Percentiles rank a stretch among this genome's conserved stretches.
These are phyloP conservation scores for Penicillium polonicum DNA, from an alignment of 2,329 filamentous ascomycete genomes.

Conservation along the genomic window DNA sequence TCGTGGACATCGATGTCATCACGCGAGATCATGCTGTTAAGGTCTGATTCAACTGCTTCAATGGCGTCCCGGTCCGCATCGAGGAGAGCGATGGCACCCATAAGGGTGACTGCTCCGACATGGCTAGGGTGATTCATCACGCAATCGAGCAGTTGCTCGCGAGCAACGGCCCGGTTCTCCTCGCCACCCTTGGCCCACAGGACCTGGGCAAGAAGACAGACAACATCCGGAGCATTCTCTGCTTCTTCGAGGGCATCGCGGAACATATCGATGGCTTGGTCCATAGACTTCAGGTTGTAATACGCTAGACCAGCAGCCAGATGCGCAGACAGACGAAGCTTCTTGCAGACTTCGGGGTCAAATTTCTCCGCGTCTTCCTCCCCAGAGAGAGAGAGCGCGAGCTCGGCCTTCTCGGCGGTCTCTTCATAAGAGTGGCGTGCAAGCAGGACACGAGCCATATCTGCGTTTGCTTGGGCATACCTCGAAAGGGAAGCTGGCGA, in stretches of 20 bases:
- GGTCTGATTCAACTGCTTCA: constrained; percentile 75
- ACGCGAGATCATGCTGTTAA: constrained; percentile 69
- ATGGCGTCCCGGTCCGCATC: constrained; percentile 76
- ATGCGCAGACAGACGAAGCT: constrained; percentile 77
- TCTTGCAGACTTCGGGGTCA: constrained; percentile 60
- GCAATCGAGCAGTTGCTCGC: constrained; percentile 75
- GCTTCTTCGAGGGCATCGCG: constrained; percentile 76
- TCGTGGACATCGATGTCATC: constrained; percentile 63
- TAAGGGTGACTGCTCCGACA: constrained; percentile 72
- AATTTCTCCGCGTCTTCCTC: constrained; percentile 66
- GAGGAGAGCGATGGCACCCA: constrained; percentile 80
- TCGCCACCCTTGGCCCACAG: constrained; percentile 85
- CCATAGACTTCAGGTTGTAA: constrained; percentile 66
- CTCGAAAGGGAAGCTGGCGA: constrained; percentile 69
- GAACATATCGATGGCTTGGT: constrained; percentile 75
- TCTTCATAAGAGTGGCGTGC: constrained; percentile 63
- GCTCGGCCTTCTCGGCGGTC: constrained; percentile 77
- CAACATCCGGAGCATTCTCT: constrained; percentile 72
- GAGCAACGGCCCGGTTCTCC: constrained; percentile 70
- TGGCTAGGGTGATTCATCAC: constrained; percentile 74
- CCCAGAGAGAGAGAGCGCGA: constrained; percentile 75
- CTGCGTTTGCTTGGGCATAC: constrained; percentile 80
- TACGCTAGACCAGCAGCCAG: constrained; percentile 80
- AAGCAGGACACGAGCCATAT: constrained; percentile 80
- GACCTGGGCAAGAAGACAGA: constrained; percentile 84